phyloP scores from a whole-genome alignment of 768 basidiomycete genomes.

The Wakefieldia striispora region DNA sequence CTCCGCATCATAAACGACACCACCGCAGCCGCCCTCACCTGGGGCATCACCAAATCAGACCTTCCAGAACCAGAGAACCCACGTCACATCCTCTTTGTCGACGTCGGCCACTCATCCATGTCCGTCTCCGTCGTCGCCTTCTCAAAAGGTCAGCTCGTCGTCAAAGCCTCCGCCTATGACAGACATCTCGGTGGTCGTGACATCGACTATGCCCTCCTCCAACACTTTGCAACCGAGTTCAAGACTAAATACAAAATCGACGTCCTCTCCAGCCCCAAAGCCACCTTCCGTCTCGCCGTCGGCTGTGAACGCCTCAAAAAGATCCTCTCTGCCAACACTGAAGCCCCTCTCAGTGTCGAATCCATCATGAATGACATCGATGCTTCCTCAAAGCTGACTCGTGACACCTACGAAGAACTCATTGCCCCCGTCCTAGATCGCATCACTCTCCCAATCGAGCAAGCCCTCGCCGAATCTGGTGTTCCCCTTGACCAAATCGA shows the following conservation, averaged over 20 bases:
- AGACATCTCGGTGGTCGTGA: constrained; percentile 94
- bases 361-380: constrained; percentile 96
- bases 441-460: constrained; percentile 71
- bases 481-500: constrained; percentile 84
- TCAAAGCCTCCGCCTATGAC: constrained; percentile 89
- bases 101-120: constrained; percentile 91
- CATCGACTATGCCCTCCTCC: constrained; percentile 87
- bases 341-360: constrained; percentile 89
- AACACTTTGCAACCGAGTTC: constrained; percentile 91
- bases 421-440: constrained; percentile 73
- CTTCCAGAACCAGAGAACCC: constrained; percentile 83
- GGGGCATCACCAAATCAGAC: constrained; percentile 98
- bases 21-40: constrained; percentile 93
- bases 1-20: constrained; percentile 97
- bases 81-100: constrained; percentile 89
- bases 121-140: constrained; percentile 88
- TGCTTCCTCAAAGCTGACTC: constrained; percentile 78
- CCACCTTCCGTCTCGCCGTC: constrained; percentile 83
- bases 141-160: constrained; percentile 86
- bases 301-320: constrained; percentile 96
- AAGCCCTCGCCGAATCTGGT: constrained; percentile 78
- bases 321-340: constrained; percentile 89
- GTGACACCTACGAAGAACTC: constrained; percentile 82
- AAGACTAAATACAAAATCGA: constrained; percentile 98
- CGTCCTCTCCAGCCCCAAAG: constrained; percentile 87